A percentile compares a stretch with the other conserved stretches of the same genome.
phyloP scores from a whole-genome alignment of 108 stramenopile species.

The Nitzschia putrida region DNA sequence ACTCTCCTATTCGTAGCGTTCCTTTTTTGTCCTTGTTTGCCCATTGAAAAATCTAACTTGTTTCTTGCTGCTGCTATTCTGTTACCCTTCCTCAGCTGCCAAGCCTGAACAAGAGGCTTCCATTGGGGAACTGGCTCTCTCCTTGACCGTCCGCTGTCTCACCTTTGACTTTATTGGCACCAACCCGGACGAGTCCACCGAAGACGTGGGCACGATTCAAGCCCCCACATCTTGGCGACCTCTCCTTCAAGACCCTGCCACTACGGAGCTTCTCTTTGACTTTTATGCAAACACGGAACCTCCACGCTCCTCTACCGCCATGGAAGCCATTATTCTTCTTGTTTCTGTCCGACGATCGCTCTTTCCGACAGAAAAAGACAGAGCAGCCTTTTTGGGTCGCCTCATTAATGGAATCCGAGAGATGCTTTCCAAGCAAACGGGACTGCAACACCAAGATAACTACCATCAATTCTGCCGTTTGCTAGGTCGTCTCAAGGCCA shows the following conservation, averaged over 20 bases:
- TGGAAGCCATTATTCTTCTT: constrained; percentile 91
- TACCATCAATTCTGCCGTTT: constrained; percentile 98
- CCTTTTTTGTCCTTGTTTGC: neutral
- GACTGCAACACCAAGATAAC: constrained; percentile 94
- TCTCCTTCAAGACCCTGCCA: constrained; percentile 85
- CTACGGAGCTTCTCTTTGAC: constrained; percentile 88
- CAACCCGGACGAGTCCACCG: constrained; percentile 96
- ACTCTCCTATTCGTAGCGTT: neutral
- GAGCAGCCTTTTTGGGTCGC: constrained; percentile 85
- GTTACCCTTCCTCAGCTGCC: constrained; percentile 42
- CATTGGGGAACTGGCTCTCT: constrained; percentile 85
- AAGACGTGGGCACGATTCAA: constrained; percentile 97
- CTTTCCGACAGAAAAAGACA: constrained; percentile 93
- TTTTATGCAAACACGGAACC: constrained; percentile 95
- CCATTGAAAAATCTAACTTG: neutral
- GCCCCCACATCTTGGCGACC: constrained; percentile 93
- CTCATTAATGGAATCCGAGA: constrained; percentile 88
- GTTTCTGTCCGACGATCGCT: constrained; percentile 88
- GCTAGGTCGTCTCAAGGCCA: constrained; percentile 94
- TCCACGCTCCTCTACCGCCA: constrained; percentile 86
- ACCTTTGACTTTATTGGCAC: constrained; percentile 98
- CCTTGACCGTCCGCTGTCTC: constrained; percentile 86
- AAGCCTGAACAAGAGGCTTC: constrained; percentile 72
- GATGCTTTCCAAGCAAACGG: constrained; percentile 88
- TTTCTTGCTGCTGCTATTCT: constrained; percentile 15